Conservation (phyloP, 2,329 filamentous ascomycete genomes). For the Talaromyces pinophilus region DNA sequence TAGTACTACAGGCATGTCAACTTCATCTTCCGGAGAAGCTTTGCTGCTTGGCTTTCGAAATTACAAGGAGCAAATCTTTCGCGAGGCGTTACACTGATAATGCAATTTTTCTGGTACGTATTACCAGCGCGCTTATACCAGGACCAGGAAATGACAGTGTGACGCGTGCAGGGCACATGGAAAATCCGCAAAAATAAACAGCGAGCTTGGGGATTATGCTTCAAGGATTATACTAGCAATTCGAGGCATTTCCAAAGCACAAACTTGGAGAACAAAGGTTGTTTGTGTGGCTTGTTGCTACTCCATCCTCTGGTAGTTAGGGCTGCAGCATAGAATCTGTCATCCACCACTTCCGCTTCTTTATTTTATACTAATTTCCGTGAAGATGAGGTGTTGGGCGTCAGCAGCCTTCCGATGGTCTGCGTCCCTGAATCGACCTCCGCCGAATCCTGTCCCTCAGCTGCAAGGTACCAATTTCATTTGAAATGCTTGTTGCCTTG, state of each 20-base stretch:
- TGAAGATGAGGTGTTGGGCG: not conserved
- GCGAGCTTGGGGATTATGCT: not conserved
- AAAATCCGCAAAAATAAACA: not conserved
- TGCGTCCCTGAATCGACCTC: not conserved
- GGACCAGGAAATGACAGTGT: not conserved
- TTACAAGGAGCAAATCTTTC: not conserved
- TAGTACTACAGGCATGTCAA: not conserved
- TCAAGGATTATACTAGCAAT: not conserved
- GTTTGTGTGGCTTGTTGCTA: not conserved
- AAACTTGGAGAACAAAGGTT: not conserved
- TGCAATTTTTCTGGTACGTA: not conserved
- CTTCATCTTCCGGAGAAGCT: not conserved
- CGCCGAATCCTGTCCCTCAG: not conserved
- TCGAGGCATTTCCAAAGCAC: not conserved
- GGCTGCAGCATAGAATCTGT: not conserved
- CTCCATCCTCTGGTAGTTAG: not conserved
- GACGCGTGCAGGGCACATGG: not conserved
- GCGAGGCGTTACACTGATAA: not conserved
- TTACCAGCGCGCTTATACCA: not conserved
- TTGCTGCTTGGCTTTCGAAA: not conserved
- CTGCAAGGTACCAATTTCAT: not conserved
- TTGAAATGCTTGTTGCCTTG: not conserved
- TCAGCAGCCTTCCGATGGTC: not conserved
- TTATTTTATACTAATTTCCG: not conserved
- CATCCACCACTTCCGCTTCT: not conserved